Percentiles rank a stretch among this genome's conserved stretches.
phyloP scores from a whole-genome alignment of 768 basidiomycete species.

The Tremella mesenterica region DNA sequence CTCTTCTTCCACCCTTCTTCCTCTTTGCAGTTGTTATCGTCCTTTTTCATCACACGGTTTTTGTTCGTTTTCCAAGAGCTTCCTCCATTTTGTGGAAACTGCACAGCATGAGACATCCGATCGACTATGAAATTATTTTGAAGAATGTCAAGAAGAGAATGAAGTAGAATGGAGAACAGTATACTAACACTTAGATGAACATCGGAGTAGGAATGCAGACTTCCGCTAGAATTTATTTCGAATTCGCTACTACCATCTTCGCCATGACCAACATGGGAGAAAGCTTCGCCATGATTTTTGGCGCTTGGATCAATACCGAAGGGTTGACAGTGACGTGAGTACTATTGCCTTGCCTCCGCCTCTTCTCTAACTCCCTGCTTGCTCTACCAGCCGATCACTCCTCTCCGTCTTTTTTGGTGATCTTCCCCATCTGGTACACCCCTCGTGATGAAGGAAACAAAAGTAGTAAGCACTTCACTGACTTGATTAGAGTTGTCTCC shows the following conservation, averaged over 20 bases:
- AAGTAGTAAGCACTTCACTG: neutral
- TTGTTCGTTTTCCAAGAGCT: too few relatives aligned
- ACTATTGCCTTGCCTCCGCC: too few relatives aligned
- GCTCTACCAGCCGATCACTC: too few relatives aligned
- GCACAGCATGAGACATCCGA: too few relatives aligned
- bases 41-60: too few relatives aligned
- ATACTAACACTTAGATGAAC: slow-evolving; percentile 24
- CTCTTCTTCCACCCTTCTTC: too few relatives aligned
- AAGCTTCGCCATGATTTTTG: slow-evolving; percentile 43
- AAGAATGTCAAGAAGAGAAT: neutral
- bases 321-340: slow-evolving; percentile 45
- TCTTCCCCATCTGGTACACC: too few relatives aligned
- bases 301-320: slow-evolving; percentile 37
- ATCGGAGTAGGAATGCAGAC: slow-evolving; percentile 44
- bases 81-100: too few relatives aligned
- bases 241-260: slow-evolving; percentile 43
- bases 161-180: neutral
- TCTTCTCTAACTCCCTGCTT: neutral
- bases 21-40: too few relatives aligned
- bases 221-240: slow-evolving; percentile 43
- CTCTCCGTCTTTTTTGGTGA: too few relatives aligned
- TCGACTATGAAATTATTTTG: too few relatives aligned
- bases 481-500: slow-evolving; percentile 30
- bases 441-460: neutral
- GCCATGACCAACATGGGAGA: slow-evolving; percentile 44